phyloP scores from a whole-genome alignment of 2,329 filamentous ascomycete genomes.

The Leptosphaerulina australis region DNA sequence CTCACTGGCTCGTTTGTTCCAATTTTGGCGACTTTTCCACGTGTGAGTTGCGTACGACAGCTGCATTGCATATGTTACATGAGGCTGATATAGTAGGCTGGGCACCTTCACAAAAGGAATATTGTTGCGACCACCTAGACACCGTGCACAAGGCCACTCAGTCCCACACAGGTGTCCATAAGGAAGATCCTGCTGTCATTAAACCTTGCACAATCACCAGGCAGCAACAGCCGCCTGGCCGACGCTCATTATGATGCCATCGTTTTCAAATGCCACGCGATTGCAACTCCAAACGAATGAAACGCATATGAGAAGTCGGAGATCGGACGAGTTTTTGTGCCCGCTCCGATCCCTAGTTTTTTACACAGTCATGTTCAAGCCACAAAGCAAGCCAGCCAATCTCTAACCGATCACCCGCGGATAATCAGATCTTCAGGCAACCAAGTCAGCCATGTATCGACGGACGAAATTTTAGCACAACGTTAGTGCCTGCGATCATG shows the following conservation, averaged over 20 bases:
- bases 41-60: neutral
- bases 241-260: neutral
- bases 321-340: constrained; percentile 7
- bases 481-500: neutral
- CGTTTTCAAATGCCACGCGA: neutral
- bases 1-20: neutral
- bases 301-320: constrained; percentile 1
- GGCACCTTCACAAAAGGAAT: neutral
- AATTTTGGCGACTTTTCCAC: neutral
- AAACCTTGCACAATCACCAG: neutral
- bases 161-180: neutral
- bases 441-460: constrained; percentile 7
- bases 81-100: neutral
- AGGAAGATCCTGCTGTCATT: neutral
- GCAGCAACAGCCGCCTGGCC: constrained; percentile 8
- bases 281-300: constrained; percentile 6
- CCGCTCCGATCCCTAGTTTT: constrained; percentile 6
- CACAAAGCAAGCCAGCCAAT: constrained; percentile 9
- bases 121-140: neutral
- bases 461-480: constrained; percentile 15
- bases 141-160: neutral
- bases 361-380: constrained; percentile 11
- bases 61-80: neutral
- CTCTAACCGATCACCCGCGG: constrained; percentile 5
- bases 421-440: constrained; percentile 14